phyloP scores from a whole-genome alignment of 257 asterid species.

The Ballota nigra region DNA sequence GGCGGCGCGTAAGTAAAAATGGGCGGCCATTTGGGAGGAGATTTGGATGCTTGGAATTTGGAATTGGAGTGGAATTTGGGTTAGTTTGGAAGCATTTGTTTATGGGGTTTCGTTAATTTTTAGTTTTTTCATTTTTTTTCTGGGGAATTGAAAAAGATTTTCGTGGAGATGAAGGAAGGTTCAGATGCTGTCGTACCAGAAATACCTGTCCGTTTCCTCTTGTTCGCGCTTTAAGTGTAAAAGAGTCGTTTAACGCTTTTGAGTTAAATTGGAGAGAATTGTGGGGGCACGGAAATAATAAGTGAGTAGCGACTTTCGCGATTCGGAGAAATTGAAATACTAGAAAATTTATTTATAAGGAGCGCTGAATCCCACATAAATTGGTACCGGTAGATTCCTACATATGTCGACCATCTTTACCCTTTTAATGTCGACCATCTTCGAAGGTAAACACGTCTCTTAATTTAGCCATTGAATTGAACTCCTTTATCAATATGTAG shows the following conservation, averaged over 20 bases:
- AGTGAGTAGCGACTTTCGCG: neutral
- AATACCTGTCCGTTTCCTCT: slow-evolving; percentile 25
- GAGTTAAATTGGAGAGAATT: slow-evolving; percentile 17
- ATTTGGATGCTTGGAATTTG: slow-evolving; percentile 22
- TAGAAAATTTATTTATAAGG: too few relatives aligned
- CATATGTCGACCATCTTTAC: too few relatives aligned
- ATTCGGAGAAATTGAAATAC: too few relatives aligned
- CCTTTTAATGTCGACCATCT: neutral
- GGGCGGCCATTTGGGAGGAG: slow-evolving; percentile 56
- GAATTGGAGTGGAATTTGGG: slow-evolving; percentile 18
- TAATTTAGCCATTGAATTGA: neutral
- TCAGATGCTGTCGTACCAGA: slow-evolving; percentile 50
- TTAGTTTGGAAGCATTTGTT: neutral
- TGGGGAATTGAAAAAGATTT: slow-evolving; percentile 18
- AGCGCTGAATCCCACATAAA: neutral
- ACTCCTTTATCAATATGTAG: neutral
- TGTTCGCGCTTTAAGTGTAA: neutral
- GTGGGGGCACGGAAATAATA: neutral
- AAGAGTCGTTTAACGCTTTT: neutral
- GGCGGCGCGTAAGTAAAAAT: slow-evolving; percentile 54
- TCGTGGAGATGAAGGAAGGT: slow-evolving; percentile 67
- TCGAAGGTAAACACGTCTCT: neutral
- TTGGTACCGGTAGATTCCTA: too few relatives aligned
- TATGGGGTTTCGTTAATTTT: neutral
- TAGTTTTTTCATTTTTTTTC: neutral